phyloP scores from a whole-genome alignment of 345 rosid genomes.

The Kandelia obovata region DNA sequence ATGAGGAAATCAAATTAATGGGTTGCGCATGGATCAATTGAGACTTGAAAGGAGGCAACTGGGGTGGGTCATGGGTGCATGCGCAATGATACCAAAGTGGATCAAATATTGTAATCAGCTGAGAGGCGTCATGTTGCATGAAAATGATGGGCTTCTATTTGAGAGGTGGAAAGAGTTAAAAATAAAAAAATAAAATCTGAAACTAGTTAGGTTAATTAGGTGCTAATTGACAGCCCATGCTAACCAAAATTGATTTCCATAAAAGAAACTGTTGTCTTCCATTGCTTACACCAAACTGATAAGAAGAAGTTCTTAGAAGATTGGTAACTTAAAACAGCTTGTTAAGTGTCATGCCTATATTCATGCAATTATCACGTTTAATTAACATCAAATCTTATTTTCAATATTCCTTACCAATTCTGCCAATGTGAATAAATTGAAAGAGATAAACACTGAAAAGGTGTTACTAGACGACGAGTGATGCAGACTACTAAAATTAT shows the following conservation, averaged over 20 bases:
- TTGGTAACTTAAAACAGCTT: conserved; percentile 7
- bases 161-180: background rate
- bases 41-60: background rate
- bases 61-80: too few species aligned
- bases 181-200: background rate
- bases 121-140: background rate
- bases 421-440: too few species aligned
- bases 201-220: background rate
- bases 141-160: background rate
- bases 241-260: too few species aligned
- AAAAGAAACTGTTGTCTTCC: too few species aligned
- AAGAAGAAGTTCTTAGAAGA: too few species aligned
- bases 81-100: background rate
- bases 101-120: background rate
- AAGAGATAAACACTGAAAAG: too few species aligned
- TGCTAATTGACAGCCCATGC: background rate
- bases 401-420: too few species aligned
- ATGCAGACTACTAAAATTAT: too few species aligned
- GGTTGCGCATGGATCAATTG: background rate
- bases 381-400: too few species aligned
- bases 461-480: too few species aligned
- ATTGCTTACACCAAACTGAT: too few species aligned
- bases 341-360: background rate
- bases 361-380: background rate
- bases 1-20: background rate